Evolutionary conservation across 805 yeast species (phyloP).

Genomic region (Kodamaea lidongshanica): DNA sequence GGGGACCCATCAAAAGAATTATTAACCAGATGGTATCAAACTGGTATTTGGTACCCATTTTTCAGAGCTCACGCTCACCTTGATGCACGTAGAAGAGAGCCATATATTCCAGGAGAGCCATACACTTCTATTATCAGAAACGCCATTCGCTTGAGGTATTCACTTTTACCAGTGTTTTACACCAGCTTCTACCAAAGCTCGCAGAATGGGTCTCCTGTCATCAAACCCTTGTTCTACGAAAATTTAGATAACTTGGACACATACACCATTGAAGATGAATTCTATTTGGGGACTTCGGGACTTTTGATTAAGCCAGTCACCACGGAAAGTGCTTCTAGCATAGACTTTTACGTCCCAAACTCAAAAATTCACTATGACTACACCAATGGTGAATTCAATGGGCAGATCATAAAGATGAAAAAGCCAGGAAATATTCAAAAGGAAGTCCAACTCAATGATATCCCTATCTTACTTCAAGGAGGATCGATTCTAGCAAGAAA

Average conservation of each 20-base stretch:
- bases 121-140: slow-evolving; percentile 59
- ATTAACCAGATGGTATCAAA: slow-evolving; percentile 88
- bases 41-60: slow-evolving; percentile 94
- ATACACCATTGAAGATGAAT: slow-evolving; percentile 72
- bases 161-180: slow-evolving; percentile 71
- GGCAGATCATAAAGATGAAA: slow-evolving; percentile 17
- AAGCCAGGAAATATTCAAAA: slow-evolving; percentile 31
- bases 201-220: slow-evolving; percentile 57
- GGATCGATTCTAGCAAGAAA: slow-evolving; percentile 67
- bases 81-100: slow-evolving; percentile 88
- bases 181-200: slow-evolving; percentile 69
- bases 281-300: slow-evolving; percentile 67
- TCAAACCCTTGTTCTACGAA: slow-evolving; percentile 62
- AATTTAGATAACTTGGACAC: slow-evolving; percentile 41
- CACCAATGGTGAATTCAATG: slow-evolving; percentile 24
- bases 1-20: slow-evolving; percentile 82
- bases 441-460: slow-evolving; percentile 47
- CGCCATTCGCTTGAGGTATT: slow-evolving; percentile 68
- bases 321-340: slow-evolving; percentile 39
- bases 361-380: slow-evolving; percentile 53
- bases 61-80: slow-evolving; percentile 96
- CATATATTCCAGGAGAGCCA: slow-evolving; percentile 79
- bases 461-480: slow-evolving; percentile 73
- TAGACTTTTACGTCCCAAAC: slow-evolving; percentile 49
- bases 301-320: slow-evolving; percentile 78